These are phyloP conservation scores for Aspergillus funiculosus DNA, from an alignment of 495 filamentous ascomycete species.

Conservation along the genomic window DNA sequence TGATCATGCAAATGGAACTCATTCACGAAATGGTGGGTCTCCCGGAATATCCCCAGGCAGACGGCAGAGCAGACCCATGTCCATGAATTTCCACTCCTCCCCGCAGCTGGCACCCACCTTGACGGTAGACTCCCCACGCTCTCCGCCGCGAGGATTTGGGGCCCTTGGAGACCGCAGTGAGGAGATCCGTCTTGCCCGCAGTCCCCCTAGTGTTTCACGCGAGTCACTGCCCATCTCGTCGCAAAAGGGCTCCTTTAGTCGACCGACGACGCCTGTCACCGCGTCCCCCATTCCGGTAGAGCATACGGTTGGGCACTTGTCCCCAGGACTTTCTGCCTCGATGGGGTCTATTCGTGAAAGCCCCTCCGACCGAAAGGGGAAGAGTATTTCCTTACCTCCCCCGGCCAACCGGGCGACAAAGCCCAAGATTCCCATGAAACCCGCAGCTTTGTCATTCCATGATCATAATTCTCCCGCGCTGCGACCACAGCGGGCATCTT, in stretches of 20 bases:
- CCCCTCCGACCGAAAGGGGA: constrained; percentile 29
- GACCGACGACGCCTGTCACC: constrained; percentile 44
- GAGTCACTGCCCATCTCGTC: constrained; percentile 31
- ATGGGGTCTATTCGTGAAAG: constrained; percentile 22
- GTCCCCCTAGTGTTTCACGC: constrained; percentile 24
- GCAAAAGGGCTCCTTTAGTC: constrained; percentile 32
- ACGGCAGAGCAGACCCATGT: constrained; percentile 37
- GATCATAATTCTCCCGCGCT: constrained; percentile 33
- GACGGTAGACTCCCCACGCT: constrained; percentile 66
- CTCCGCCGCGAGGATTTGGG: constrained; percentile 52
- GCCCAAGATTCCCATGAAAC: constrained; percentile 60
- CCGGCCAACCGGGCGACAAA: constrained; percentile 78
- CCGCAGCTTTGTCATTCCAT: constrained; percentile 30
- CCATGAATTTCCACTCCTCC: constrained; percentile 52
- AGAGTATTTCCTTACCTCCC: constrained; percentile 52
- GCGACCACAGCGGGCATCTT: constrained; percentile 25
- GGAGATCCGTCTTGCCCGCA: constrained; percentile 23
- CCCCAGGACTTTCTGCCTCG: constrained; percentile 33
- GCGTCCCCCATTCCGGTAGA: constrained; percentile 47
- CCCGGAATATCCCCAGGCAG: constrained; percentile 22
- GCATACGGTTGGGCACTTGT: constrained; percentile 47
- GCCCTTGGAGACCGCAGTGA: constrained; percentile 16
- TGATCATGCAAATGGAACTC: constrained; percentile 21
- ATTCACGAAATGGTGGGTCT: constrained; percentile 30
- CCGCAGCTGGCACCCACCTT: constrained; percentile 62